Conservation (phyloP, 2,329 filamentous ascomycete species). For the Phoma herbarum region DNA sequence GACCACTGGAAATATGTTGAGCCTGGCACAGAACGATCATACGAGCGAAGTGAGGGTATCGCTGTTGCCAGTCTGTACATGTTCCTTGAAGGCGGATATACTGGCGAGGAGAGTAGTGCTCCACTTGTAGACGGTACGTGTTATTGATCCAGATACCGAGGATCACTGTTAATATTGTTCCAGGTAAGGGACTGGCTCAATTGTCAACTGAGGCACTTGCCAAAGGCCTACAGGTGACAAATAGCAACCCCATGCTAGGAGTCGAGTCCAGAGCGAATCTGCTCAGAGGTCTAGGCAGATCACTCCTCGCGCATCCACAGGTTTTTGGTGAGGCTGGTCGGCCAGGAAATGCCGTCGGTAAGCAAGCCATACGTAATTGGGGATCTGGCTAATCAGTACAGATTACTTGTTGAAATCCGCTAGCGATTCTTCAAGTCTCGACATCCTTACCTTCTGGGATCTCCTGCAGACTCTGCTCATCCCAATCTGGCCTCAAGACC, state of each 20-base stretch:
- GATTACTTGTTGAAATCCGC: slow-evolving; percentile 31
- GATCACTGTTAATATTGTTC: not conserved
- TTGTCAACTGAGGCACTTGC: slow-evolving; percentile 77
- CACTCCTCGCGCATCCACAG: slow-evolving; percentile 73
- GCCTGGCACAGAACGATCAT: slow-evolving; percentile 79
- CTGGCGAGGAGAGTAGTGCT: slow-evolving; percentile 75
- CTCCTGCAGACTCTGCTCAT: slow-evolving; percentile 85
- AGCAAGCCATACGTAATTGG: slow-evolving; percentile 33
- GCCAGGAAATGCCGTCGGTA: slow-evolving; percentile 92
- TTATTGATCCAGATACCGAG: not conserved
- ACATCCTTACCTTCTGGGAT: slow-evolving; percentile 91
- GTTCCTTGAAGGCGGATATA: slow-evolving; percentile 86
- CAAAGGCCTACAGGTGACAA: slow-evolving; percentile 81
- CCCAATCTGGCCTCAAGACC: slow-evolving; percentile 85
- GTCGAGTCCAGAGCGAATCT: slow-evolving; percentile 83
- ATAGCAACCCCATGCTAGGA: slow-evolving; percentile 77
- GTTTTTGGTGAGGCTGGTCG: slow-evolving; percentile 83
- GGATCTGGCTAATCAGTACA: slow-evolving; percentile 2
- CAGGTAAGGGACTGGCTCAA: slow-evolving; percentile 69
- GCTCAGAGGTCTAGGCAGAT: slow-evolving; percentile 75
- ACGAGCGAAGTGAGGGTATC: slow-evolving; percentile 84
- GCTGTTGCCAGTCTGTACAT: slow-evolving; percentile 82
- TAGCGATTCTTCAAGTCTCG: slow-evolving; percentile 29
- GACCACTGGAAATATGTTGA: slow-evolving; percentile 90
- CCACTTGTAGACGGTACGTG: slow-evolving; percentile 73